A percentile compares a stretch with the other conserved stretches of the same genome.
These are phyloP conservation scores for Colletotrichum sp. DNA, from an alignment of 2,329 filamentous ascomycete genomes.

Conservation along the genomic window DNA sequence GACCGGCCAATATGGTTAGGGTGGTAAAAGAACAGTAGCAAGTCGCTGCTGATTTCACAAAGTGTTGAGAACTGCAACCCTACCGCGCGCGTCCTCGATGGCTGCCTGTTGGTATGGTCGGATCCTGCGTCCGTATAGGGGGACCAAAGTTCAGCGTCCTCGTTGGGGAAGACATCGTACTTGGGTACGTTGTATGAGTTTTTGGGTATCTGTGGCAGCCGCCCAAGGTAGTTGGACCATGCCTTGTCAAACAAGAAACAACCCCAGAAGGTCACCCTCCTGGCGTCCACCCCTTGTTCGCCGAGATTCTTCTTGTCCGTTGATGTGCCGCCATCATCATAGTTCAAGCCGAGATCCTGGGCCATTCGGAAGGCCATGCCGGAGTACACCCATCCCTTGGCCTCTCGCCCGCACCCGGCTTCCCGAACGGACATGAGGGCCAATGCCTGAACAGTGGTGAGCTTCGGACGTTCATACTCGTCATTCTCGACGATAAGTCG, in stretches of 20 bases:
- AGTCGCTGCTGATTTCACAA: slow-evolving; percentile 92
- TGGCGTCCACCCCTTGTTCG: slow-evolving; percentile 86
- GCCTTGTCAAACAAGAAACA: slow-evolving; percentile 99
- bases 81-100: slow-evolving; percentile 81
- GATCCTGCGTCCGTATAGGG: slow-evolving; percentile 88
- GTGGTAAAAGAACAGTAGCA: slow-evolving; percentile 91
- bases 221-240: slow-evolving; percentile 96
- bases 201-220: slow-evolving; percentile 83
- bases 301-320: slow-evolving; percentile 64
- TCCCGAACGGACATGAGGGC: slow-evolving; percentile 96
- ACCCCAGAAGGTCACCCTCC: slow-evolving; percentile 94
- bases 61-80: slow-evolving; percentile 82
- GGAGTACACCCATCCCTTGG: slow-evolving; percentile 97
- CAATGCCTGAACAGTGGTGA: slow-evolving; percentile 91
- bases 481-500: slow-evolving; percentile 88
- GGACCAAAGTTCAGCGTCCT: slow-evolving; percentile 86
- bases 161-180: slow-evolving; percentile 87
- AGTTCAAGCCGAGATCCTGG: slow-evolving; percentile 88
- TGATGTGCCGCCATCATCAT: slow-evolving; percentile 74
- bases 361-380: slow-evolving; percentile 99
- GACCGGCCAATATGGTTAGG: slow-evolving; percentile 69
- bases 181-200: slow-evolving; percentile 84
- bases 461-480: slow-evolving; percentile 85
- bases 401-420: slow-evolving; percentile 91
- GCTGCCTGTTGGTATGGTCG: slow-evolving; percentile 74